A percentile compares a stretch with the other conserved stretches of the same genome.
These are phyloP conservation scores for Sporobolus alterniflorus DNA, from an alignment of 202 grass and related monocot species.

Conservation along the genomic window DNA sequence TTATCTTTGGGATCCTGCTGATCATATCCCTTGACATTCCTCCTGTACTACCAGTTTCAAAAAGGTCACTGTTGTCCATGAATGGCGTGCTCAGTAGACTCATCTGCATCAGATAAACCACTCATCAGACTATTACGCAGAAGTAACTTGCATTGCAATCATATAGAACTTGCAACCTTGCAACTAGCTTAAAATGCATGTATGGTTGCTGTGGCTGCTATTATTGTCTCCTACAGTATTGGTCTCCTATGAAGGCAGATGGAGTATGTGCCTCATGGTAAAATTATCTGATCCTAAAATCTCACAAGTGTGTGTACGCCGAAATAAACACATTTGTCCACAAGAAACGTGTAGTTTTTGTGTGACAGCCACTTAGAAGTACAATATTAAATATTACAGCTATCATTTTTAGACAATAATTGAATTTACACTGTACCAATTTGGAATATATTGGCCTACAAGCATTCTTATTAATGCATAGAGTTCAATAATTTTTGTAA, in stretches of 20 bases:
- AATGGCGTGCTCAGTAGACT: constrained; percentile 64
- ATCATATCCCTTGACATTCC: constrained; percentile 67
- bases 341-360: not conserved
- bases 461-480: constrained; percentile 13
- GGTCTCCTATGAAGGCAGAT: constrained; percentile 26
- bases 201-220: not conserved
- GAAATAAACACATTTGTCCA: not conserved
- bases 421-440: not conserved
- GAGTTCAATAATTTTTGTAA: not conserved
- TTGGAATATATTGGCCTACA: not conserved
- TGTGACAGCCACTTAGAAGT: not conserved
- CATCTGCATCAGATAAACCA: constrained; percentile 58
- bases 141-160: constrained; percentile 15
- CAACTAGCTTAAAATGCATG: constrained; percentile 13
- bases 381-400: too few species aligned
- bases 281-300: not conserved
- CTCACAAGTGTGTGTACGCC: not conserved
- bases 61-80: constrained; percentile 71
- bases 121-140: constrained; percentile 14
- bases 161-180: not conserved
- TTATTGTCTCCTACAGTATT: not conserved
- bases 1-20: constrained; percentile 58
- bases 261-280: not conserved
- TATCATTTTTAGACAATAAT: too few species aligned
- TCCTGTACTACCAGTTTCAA: constrained; percentile 57